Evolutionary conservation across 1,139 yeast species (phyloP), one percentile per base, ranked within the genome.

Genomic region (Nakaseomyces sp.): DNA sequence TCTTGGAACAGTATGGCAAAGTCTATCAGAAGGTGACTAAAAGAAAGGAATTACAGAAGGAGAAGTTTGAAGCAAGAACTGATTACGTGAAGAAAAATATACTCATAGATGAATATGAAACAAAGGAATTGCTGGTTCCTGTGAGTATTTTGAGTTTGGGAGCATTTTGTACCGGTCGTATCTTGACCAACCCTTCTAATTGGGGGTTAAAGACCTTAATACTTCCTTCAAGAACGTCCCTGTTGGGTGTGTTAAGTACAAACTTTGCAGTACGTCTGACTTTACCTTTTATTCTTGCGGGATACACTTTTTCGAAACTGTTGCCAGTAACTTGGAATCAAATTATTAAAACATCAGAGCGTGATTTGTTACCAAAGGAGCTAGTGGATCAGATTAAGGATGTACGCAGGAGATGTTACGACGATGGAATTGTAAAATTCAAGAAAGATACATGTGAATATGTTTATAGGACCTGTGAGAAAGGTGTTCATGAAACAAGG

Each of bases 221-320:
- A 13, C 35, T 44, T 19, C 37, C 43, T 13, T 37, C 47, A 22
- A 44, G 45, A 2, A 48, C 50, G 8, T 42, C 52, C 5, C 12
- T 50, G 3, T 13, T 50, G 20, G 50, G 52, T 6, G 47, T 39
- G 18, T 8, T 50, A 9, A 41, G 51, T 17, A 56, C 61, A 7
- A 54, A 56, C 40, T 20, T 54, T 8, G 63, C 62, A 4, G 47
- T 55, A 7, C 55, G 58, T 41, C 5, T 59, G 10, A 13, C 56
- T 5, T 43, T 58, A 1, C 64, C 64, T 6, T 45, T 54, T 45
- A 37, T 46, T 3, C 37, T 58, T 18, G 55, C 55, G 4, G 54
- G 54, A 8, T 31, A 47, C 5, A 46, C 52, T 5, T 52, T 56
- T 41, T 41, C 47, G 3, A 45, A 45, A 16, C 43, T 54, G 33